Conservation (phyloP, 257 asterid genomes). For the Petrea volubilis region DNA sequence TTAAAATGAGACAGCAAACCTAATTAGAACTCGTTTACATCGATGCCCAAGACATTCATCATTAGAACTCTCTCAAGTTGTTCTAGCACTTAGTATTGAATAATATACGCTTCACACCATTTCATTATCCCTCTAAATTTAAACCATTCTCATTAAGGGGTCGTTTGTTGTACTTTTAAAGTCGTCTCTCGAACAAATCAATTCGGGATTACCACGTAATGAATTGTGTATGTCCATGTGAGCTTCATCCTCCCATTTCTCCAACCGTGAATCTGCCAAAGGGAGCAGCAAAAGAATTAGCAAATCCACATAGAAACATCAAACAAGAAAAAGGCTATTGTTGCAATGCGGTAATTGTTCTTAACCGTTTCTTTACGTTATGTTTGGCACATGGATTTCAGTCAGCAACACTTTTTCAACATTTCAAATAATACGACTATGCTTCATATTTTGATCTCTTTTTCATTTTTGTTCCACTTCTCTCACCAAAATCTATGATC, state of each 20-base stretch:
- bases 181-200: not conserved
- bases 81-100: not conserved
- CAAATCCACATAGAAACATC: conserved; percentile 13
- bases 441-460: too few species aligned
- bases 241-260: conserved; percentile 98
- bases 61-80: too few species aligned
- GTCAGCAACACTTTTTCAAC: too few species aligned
- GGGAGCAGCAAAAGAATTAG: not conserved
- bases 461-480: too few species aligned
- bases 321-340: too few species aligned
- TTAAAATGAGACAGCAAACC: not conserved
- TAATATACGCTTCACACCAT: not conserved
- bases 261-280: conserved; percentile 86
- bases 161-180: not conserved
- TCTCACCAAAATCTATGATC: too few species aligned
- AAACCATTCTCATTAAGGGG: not conserved
- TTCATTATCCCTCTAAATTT: not conserved
- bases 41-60: not conserved
- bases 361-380: not conserved
- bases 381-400: too few species aligned
- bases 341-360: not conserved
- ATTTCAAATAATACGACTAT: too few species aligned
- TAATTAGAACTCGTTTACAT: too few species aligned
- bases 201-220: conserved; percentile 52
- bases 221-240: conserved; percentile 65